A percentile compares a stretch with the other conserved stretches of the same genome.
These are phyloP conservation scores for Durio zibethinus DNA, from an alignment of 345 rosid genomes.

Conservation along the genomic window DNA sequence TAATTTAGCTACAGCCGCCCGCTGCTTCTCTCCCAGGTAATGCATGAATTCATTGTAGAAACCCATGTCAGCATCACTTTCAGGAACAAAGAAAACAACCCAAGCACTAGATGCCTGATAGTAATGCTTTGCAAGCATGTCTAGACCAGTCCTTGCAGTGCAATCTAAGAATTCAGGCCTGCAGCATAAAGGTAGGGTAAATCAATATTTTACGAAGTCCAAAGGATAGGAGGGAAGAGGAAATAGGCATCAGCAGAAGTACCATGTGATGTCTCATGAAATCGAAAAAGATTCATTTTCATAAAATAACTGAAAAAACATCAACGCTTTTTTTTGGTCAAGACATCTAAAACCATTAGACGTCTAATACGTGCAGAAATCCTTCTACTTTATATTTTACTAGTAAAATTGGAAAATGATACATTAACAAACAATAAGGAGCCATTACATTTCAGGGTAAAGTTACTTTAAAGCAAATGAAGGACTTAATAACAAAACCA, in stretches of 20 bases:
- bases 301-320: neutral
- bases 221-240: neutral
- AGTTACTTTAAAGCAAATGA: neutral
- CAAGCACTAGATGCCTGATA: slow-evolving; percentile 89
- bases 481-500: neutral
- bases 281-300: neutral
- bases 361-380: neutral
- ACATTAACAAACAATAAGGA: neutral
- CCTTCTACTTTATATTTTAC: neutral
- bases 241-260: neutral
- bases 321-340: neutral
- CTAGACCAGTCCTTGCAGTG: slow-evolving; percentile 93
- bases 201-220: neutral
- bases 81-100: slow-evolving; percentile 95
- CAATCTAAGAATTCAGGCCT: slow-evolving; percentile 95
- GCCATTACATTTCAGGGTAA: neutral
- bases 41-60: slow-evolving; percentile 89
- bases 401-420: neutral
- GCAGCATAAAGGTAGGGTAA: slow-evolving; percentile 24
- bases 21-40: slow-evolving; percentile 87
- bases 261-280: neutral
- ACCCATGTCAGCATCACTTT: slow-evolving; percentile 79
- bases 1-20: slow-evolving; percentile 91
- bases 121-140: slow-evolving; percentile 93
- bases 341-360: neutral